phyloP scores from a whole-genome alignment of 208 protist species.

The Perkinsela sp. region DNA sequence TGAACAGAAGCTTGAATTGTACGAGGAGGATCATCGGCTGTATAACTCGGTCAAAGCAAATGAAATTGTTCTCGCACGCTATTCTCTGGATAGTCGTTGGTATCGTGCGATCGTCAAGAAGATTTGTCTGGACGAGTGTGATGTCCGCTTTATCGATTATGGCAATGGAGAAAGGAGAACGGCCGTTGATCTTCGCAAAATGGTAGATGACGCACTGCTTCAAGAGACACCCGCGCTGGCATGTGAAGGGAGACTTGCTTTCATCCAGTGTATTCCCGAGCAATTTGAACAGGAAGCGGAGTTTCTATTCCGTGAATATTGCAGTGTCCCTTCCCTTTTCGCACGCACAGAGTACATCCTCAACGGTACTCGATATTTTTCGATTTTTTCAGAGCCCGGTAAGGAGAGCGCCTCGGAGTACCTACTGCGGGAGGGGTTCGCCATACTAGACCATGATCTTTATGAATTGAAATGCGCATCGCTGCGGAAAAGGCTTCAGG shows the following conservation, averaged over 20 bases:
- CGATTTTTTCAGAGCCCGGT: slow-evolving; percentile 22
- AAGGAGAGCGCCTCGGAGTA: slow-evolving; percentile 32
- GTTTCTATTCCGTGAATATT: slow-evolving; percentile 24
- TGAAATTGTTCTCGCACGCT: slow-evolving; percentile 33
- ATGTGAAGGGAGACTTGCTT: slow-evolving; percentile 23
- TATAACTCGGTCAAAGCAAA: slow-evolving; percentile 11
- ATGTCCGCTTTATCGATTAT: slow-evolving; percentile 50
- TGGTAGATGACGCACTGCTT: slow-evolving; percentile 17
- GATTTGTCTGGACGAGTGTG: slow-evolving; percentile 9
- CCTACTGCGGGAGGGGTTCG: slow-evolving; percentile 36
- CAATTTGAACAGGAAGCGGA: slow-evolving; percentile 11
- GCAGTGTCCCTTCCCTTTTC: slow-evolving; percentile 10
- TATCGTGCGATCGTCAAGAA: slow-evolving; percentile 27
- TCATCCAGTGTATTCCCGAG: slow-evolving; percentile 20
- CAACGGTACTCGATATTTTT: slow-evolving; percentile 16
- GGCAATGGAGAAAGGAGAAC: slow-evolving; percentile 26
- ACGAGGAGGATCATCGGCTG: neutral
- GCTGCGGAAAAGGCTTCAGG: neutral
- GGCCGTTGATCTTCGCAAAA: slow-evolving; percentile 16
- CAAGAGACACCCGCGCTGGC: slow-evolving; percentile 27
- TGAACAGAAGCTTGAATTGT: slow-evolving; percentile 19
- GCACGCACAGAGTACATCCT: slow-evolving; percentile 42
- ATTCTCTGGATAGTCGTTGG: slow-evolving; percentile 38
- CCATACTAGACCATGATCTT: slow-evolving; percentile 21
- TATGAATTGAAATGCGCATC: neutral